Percentiles rank a stretch among this genome's conserved stretches.
These are phyloP conservation scores for Diplocarpon mali DNA, from an alignment of 2,329 filamentous ascomycete species.

Conservation along the genomic window DNA sequence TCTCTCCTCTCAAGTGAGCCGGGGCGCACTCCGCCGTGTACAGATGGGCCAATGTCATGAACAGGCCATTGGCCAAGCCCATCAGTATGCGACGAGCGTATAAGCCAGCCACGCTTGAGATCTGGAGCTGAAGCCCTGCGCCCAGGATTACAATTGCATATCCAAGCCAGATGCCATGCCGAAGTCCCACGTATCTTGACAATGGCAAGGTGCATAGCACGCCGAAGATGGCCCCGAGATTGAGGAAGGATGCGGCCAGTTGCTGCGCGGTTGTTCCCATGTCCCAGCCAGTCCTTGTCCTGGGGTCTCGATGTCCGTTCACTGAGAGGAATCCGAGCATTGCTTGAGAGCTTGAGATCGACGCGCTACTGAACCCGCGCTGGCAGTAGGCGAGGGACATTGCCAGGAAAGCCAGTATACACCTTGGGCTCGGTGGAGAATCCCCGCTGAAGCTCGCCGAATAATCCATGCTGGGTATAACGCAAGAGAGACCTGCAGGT, in stretches of 20 bases:
- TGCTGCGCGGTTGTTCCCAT: neutral
- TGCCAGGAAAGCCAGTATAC: neutral
- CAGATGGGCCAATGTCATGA: neutral
- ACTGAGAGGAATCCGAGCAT: conserved; percentile 1
- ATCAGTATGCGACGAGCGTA: neutral
- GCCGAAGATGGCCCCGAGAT: neutral
- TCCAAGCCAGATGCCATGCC: neutral
- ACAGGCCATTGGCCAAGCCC: neutral
- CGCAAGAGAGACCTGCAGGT: too few relatives aligned
- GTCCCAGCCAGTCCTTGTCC: neutral
- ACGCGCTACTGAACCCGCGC: neutral
- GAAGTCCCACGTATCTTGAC: neutral
- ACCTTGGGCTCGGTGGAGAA: neutral
- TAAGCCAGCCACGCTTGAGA: neutral
- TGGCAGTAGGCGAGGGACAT: conserved; percentile 1
- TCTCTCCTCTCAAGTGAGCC: neutral
- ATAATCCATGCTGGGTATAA: too few relatives aligned
- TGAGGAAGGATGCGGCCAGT: conserved; percentile 2
- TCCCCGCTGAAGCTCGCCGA: too few relatives aligned
- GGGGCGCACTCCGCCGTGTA: neutral
- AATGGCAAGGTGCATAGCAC: neutral
- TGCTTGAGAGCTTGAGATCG: conserved; percentile 2
- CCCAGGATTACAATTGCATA: neutral
- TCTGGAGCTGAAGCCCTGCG: neutral
- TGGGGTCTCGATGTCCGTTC: neutral